Conservation (phyloP, 164 flowering plant species). For the Tinospora cordifolia region DNA sequence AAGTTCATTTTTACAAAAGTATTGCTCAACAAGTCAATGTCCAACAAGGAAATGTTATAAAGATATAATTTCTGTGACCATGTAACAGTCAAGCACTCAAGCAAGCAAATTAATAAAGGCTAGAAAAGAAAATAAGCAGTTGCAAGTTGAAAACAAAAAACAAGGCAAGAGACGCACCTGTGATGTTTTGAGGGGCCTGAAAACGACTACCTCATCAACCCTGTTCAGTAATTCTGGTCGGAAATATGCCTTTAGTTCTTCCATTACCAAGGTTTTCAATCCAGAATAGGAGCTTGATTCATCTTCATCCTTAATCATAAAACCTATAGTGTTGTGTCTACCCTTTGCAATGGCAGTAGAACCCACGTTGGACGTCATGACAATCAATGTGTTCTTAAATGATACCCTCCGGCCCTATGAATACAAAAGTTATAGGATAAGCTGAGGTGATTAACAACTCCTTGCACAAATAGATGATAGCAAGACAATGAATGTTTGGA, state of each 20-base stretch:
- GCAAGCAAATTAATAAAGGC: neutral
- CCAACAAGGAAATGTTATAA: neutral
- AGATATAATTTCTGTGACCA: too few species aligned
- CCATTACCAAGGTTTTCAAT: slow-evolving; percentile 65
- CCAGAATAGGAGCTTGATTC: slow-evolving; percentile 49
- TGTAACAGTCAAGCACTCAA: too few species aligned
- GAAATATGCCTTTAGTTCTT: slow-evolving; percentile 71
- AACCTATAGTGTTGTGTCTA: slow-evolving; percentile 47
- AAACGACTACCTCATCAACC: slow-evolving; percentile 73
- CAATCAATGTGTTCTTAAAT: slow-evolving; percentile 67
- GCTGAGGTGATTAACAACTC: neutral
- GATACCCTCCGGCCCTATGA: slow-evolving; percentile 71
- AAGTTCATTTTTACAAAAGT: neutral
- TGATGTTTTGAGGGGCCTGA: slow-evolving; percentile 55
- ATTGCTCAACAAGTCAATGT: neutral
- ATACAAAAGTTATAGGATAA: slow-evolving; percentile 7
- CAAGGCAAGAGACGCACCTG: slow-evolving; percentile 40
- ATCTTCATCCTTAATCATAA: slow-evolving; percentile 39
- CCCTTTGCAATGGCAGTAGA: slow-evolving; percentile 73
- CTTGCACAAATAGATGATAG: neutral
- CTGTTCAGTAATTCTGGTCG: slow-evolving; percentile 86
- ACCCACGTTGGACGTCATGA: slow-evolving; percentile 95
- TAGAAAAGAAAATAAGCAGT: neutral
- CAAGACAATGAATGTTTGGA: neutral
- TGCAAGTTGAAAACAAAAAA: slow-evolving; percentile 3